phyloP scores from a whole-genome alignment of 352 stramenopile species.

The Phytophthora syringae region DNA sequence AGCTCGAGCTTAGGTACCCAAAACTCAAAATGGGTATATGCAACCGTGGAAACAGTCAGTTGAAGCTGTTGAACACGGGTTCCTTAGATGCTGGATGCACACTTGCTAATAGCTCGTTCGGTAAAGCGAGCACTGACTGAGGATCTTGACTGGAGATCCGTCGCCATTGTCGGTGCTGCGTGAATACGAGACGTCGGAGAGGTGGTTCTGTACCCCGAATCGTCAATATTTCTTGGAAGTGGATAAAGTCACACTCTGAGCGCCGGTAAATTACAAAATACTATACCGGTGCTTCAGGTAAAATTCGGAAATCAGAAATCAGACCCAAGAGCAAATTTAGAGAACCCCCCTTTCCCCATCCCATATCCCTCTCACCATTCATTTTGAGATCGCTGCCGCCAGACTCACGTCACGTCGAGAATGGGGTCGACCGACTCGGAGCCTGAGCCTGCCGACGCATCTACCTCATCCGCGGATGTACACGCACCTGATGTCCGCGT shows the following conservation, averaged over 20 bases:
- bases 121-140: conserved; percentile 13
- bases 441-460: background rate
- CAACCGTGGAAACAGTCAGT: no score
- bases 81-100: background rate
- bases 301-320: background rate
- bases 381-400: background rate
- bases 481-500: background rate
- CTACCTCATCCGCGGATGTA: background rate
- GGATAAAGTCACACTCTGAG: background rate
- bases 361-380: background rate
- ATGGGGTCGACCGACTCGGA: background rate
- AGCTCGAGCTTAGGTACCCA: no score
- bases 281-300: background rate
- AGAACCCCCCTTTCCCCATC: background rate
- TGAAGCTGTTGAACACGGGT: background rate
- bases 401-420: background rate
- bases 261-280: background rate
- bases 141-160: conserved; percentile 23
- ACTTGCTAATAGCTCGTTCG: background rate
- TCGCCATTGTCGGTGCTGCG: conserved; percentile 23
- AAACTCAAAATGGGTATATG: no score
- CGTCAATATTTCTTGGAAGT: conserved; percentile 8
- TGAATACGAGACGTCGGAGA: conserved; percentile 17
- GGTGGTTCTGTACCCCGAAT: background rate
- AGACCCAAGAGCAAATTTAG: background rate